Evolutionary conservation across 2,329 filamentous ascomycete genomes (phyloP), one percentile per base, ranked within the genome.

Genomic region (Bipolaris victoriae): DNA sequence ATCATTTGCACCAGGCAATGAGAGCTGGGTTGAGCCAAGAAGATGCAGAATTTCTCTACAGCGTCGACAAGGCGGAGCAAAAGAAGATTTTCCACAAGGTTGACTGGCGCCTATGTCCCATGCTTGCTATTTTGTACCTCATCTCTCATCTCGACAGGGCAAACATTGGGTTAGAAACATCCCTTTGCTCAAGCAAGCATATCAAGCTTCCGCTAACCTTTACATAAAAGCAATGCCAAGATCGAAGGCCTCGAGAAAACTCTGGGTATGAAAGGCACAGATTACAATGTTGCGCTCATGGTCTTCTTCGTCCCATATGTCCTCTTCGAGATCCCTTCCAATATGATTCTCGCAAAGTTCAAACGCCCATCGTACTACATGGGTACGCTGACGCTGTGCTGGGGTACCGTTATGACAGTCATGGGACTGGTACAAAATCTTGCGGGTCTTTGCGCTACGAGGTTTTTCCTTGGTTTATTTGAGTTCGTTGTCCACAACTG

Each of bases 231-330:
- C 20, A 87, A 84, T 80, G 78, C 67, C 49, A 71, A 70, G 22
- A 72, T 78, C 22, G 69, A 74, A 52, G 68, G 71, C 13, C 55
- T 73, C 7, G 65, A 58, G n/a, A 58, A 55, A 15, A 59, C 64
- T 2, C 54, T 68, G 15, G 29, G 60, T 6, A 65, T 75, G 63
- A 44, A 49, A 16, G 86, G 84, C 1, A 84, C 87, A 47, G 79
- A 88, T 61, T 89, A 89, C 60, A 78, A 89, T 1, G 84, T 45
- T 5, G 43, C 43, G 7, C 43, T 45, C 24, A 45, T 45, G 43
- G 73, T 89, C 0, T 90, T 89, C 73, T 90, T 90, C 68, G 79
- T 81, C 51, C 77, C 77, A 0, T 82, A 82, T 55, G 77, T 79
- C 5, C 66, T 77, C 5, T 78, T 81, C 56, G 80, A 82, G 60